These are phyloP conservation scores for Aspergillus fumigatiaffinis DNA, from an alignment of 2,329 filamentous ascomycete genomes.

Conservation along the genomic window DNA sequence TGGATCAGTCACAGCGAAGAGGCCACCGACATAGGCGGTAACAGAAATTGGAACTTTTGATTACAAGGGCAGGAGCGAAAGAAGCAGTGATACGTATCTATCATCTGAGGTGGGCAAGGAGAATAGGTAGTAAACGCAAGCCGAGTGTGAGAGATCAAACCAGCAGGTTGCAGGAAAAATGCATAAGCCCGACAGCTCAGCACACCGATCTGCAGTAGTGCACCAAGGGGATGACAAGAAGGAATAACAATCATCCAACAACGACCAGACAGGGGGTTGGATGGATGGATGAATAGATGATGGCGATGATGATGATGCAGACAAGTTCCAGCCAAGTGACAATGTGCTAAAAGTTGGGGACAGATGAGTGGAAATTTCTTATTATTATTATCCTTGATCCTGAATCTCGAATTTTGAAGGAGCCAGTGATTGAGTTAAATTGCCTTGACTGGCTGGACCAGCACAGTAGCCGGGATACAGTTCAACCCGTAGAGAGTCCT, in stretches of 20 bases:
- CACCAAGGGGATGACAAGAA: conserved; percentile 8
- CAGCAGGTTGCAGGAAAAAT: conserved; percentile 11
- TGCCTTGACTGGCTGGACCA: neutral
- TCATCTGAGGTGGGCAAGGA: neutral
- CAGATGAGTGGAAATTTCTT: neutral
- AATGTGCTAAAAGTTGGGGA: neutral
- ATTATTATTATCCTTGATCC: neutral
- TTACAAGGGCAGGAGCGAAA: neutral
- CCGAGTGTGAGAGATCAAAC: neutral
- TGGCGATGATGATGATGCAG: neutral
- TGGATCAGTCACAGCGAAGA: conserved; percentile 9
- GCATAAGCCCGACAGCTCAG: conserved; percentile 21
- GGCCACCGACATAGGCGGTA: conserved; percentile 6
- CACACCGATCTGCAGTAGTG: conserved; percentile 17
- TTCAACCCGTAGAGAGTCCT: neutral
- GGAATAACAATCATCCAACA: neutral
- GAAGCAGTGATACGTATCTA: neutral
- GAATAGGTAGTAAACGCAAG: conserved; percentile 2
- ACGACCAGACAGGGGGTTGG: conserved; percentile 2
- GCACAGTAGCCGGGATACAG: neutral
- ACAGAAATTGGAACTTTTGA: neutral
- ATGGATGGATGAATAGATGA: neutral
- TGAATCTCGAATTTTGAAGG: neutral
- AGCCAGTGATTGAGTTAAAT: neutral
- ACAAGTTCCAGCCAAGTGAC: neutral